These are phyloP conservation scores for Aspergillus tubingensis DNA, from an alignment of 2,329 filamentous ascomycete genomes.

Conservation along the genomic window DNA sequence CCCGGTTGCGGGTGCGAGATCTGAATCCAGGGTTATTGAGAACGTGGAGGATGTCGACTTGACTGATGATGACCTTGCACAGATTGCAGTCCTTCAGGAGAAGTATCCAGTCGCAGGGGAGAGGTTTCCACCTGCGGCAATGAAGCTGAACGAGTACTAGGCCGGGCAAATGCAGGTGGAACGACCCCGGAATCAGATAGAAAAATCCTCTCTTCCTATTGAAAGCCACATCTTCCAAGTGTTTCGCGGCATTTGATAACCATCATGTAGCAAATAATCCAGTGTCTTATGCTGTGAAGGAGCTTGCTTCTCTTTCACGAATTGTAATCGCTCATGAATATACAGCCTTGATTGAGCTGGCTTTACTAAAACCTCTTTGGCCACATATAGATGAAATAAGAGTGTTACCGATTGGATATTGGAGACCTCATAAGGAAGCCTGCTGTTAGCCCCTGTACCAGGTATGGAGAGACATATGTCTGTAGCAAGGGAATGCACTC, in stretches of 20 bases:
- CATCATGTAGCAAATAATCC: not conserved
- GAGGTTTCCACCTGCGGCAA: slow-evolving; percentile 13
- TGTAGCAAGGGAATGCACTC: not conserved
- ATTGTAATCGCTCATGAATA: slow-evolving; percentile 2
- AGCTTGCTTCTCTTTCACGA: not conserved
- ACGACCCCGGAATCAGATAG: not conserved
- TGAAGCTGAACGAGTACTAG: slow-evolving; percentile 11
- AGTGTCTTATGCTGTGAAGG: not conserved
- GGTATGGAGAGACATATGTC: not conserved
- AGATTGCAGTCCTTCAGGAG: slow-evolving; percentile 23
- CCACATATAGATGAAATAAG: slow-evolving; percentile 5
- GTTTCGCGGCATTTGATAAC: not conserved
- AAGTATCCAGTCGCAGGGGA: slow-evolving; percentile 13
- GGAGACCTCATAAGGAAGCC: not conserved
- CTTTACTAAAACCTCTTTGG: not conserved
- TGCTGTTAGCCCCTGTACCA: not conserved
- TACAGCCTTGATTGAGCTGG: not conserved
- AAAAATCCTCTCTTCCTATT: slow-evolving; percentile 2
- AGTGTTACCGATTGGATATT: not conserved
- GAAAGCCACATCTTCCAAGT: slow-evolving; percentile 5
- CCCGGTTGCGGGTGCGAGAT: slow-evolving; percentile 34
- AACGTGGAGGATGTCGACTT: slow-evolving; percentile 31
- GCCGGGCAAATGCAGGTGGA: not conserved
- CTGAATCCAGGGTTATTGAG: slow-evolving; percentile 30
- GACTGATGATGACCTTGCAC: slow-evolving; percentile 30